phyloP scores from a whole-genome alignment of 306 rosid genomes.

The Vigna angularis region DNA sequence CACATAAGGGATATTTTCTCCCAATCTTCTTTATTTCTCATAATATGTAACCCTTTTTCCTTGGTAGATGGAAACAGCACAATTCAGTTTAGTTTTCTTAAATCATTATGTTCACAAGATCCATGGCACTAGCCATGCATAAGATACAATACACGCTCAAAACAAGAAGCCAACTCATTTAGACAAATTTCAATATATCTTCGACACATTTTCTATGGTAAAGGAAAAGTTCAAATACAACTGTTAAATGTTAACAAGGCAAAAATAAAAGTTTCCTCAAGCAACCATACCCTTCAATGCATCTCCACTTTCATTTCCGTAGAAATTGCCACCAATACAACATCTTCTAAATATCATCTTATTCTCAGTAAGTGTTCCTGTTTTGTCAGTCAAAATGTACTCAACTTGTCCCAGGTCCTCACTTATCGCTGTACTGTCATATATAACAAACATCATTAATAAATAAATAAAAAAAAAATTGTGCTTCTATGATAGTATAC shows the following conservation, averaged over 20 bases:
- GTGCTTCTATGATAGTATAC: conserved; percentile 23
- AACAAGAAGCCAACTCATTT: conserved; percentile 24
- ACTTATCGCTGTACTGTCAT: conserved; percentile 99
- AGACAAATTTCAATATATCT: conserved; percentile 23
- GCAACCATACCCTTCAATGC: conserved; percentile 88
- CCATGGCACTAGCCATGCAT: conserved; percentile 25
- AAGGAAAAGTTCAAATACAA: conserved; percentile 33
- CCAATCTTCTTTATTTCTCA: too few species aligned
- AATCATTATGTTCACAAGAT: conserved; percentile 5
- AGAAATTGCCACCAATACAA: conserved; percentile 78
- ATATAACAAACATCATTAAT: conserved; percentile 60
- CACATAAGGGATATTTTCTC: too few species aligned
- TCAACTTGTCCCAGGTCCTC: conserved; percentile 99
- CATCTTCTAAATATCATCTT: conserved; percentile 98
- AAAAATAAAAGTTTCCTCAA: conserved; percentile 44
- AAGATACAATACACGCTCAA: conserved; percentile 33
- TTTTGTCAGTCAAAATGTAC: conserved; percentile 98
- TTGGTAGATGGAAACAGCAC: too few species aligned
- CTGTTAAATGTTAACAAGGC: conserved; percentile 29
- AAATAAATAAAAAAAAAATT: not conserved
- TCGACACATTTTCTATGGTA: conserved; percentile 3
- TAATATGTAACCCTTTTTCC: too few species aligned
- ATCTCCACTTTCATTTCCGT: conserved; percentile 93
- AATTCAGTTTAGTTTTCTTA: too few species aligned
- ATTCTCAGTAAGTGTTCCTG: conserved; percentile 97